phyloP scores from a whole-genome alignment of 2,329 filamentous ascomycete species.

The Fusarium acutatum region DNA sequence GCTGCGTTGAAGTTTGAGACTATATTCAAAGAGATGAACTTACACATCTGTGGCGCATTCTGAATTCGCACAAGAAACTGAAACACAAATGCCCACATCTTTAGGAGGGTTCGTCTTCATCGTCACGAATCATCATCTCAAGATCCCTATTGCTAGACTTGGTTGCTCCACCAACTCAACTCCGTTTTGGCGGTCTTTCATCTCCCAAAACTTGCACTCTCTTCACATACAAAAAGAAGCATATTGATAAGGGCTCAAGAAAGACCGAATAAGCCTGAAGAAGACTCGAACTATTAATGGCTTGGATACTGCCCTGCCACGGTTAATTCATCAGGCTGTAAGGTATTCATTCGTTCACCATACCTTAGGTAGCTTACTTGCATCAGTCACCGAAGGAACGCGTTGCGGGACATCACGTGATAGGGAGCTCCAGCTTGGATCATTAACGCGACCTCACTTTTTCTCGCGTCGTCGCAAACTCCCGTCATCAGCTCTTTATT shows the following conservation, averaged over 20 bases:
- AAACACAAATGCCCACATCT: not conserved
- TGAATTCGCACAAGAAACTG: not conserved
- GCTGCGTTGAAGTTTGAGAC: not conserved
- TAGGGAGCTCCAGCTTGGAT: slow-evolving; percentile 34
- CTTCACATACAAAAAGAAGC: not conserved
- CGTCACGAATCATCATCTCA: not conserved
- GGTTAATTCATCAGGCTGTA: not conserved
- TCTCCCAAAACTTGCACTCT: not conserved
- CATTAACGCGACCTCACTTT: slow-evolving; percentile 56
- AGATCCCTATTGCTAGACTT: not conserved
- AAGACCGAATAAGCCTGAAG: not conserved
- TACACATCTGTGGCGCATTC: not conserved
- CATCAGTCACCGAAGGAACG: slow-evolving; percentile 30
- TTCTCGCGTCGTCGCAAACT: slow-evolving; percentile 50
- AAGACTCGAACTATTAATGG: not conserved
- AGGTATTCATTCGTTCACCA: not conserved
- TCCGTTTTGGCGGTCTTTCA: not conserved
- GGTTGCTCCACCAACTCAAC: slow-evolving; percentile 35
- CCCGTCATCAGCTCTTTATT: slow-evolving; percentile 37
- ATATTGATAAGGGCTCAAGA: not conserved
- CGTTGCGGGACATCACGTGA: slow-evolving; percentile 49
- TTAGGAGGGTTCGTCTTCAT: not conserved
- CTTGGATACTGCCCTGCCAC: not conserved
- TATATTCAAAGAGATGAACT: not conserved
- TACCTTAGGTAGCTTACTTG: slow-evolving; percentile 15